Conservation (phyloP, 1,284 basidiomycete species). For the Anthracocystis setariae region DNA sequence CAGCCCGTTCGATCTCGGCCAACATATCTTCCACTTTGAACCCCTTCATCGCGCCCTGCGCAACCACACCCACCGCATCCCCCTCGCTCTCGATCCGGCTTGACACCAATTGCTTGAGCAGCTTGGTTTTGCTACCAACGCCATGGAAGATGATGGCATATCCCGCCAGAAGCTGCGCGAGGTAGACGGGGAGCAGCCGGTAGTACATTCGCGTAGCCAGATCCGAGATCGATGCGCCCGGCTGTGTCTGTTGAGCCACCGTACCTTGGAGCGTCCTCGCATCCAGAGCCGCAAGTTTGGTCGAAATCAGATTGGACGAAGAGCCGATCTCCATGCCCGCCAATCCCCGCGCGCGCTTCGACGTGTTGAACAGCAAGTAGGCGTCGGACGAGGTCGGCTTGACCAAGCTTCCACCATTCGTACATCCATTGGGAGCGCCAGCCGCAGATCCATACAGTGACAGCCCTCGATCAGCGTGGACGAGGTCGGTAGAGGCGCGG, state of each 20-base stretch:
- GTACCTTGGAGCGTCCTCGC: constrained; percentile 25
- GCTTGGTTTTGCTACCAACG: constrained; percentile 35
- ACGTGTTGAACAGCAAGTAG: constrained; percentile 52
- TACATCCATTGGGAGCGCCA: not conserved
- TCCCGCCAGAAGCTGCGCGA: constrained; percentile 41
- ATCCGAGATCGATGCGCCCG: constrained; percentile 22
- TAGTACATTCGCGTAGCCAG: constrained; percentile 35
- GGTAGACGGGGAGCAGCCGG: constrained; percentile 34
- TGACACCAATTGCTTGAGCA: constrained; percentile 27
- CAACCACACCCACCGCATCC: constrained; percentile 51
- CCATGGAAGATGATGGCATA: constrained; percentile 52
- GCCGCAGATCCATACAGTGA: constrained; percentile 21
- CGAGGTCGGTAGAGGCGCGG: constrained; percentile 13
- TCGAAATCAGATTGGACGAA: constrained; percentile 28
- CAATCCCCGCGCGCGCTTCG: constrained; percentile 28
- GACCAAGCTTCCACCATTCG: constrained; percentile 17
- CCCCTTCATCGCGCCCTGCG: constrained; percentile 46
- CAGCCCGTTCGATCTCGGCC: constrained; percentile 29
- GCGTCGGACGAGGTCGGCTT: constrained; percentile 48
- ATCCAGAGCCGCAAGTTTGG: constrained; percentile 32
- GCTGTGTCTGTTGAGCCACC: constrained; percentile 11
- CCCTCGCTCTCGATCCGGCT: constrained; percentile 31
- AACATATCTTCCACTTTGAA: constrained; percentile 52
- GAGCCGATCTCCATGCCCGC: constrained; percentile 39
- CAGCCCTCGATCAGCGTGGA: constrained; percentile 13